Conservation (phyloP, 208 protist genomes). For the Leishmania gerbilli region DNA sequence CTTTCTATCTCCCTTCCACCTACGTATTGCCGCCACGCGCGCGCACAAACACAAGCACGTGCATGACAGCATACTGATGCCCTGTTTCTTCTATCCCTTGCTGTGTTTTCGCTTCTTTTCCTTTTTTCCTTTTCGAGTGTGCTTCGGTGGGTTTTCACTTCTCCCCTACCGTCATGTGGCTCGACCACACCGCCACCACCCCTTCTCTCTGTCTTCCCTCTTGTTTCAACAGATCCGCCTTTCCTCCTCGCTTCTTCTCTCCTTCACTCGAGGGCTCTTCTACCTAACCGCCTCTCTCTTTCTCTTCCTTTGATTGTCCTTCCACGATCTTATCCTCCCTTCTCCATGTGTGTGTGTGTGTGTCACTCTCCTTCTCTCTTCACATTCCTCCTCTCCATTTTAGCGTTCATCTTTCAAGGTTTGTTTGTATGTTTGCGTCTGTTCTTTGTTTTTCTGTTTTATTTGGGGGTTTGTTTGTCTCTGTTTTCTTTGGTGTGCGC, state of each 20-base stretch:
- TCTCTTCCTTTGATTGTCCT: neutral
- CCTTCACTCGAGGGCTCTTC: neutral
- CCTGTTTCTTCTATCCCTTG: neutral
- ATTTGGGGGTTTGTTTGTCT: neutral
- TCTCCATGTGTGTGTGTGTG: slow-evolving; percentile 2
- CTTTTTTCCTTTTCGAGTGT: neutral
- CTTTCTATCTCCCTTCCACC: neutral
- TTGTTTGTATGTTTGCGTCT: neutral
- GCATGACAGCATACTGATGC: neutral
- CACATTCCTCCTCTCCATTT: neutral
- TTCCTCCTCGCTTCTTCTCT: neutral
- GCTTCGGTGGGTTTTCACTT: neutral
- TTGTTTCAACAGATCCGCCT: neutral
- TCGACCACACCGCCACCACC: neutral
- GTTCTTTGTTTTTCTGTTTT: neutral
- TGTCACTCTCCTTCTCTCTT: neutral
- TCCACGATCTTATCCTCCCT: neutral
- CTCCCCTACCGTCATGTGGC: neutral
- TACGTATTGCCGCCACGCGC: slow-evolving; percentile 5
- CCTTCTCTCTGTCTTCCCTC: neutral
- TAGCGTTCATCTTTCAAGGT: slow-evolving; percentile 7
- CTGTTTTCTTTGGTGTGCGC: neutral
- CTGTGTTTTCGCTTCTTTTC: neutral
- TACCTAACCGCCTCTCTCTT: neutral
- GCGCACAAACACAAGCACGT: neutral